These are phyloP conservation scores for Malus sieversii DNA, from an alignment of 306 rosid species.

Conservation along the genomic window DNA sequence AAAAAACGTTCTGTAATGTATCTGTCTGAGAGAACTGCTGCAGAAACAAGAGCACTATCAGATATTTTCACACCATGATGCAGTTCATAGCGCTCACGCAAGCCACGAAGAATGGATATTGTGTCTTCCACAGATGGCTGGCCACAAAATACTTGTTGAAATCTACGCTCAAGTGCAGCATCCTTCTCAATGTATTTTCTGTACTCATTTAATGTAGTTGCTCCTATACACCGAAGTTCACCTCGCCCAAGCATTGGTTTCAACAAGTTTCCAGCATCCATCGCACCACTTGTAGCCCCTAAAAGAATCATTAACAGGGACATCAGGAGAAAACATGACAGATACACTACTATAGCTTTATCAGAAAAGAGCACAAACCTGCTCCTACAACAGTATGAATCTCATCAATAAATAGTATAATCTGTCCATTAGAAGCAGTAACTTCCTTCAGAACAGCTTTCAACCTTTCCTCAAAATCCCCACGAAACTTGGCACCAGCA, in stretches of 20 bases:
- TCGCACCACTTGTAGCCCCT: conserved; percentile 98
- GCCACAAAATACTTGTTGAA: conserved; percentile 86
- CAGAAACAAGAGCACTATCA: conserved; percentile 93
- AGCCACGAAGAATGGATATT: conserved; percentile 92
- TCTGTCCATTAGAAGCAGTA: conserved; percentile 84
- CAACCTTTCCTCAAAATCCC: conserved; percentile 95
- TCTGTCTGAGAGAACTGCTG: conserved; percentile 88
- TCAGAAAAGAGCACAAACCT: conserved; percentile 42
- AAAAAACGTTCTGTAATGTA: conserved; percentile 86
- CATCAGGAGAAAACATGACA: neutral
- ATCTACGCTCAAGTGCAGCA: conserved; percentile 95
- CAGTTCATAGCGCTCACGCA: conserved; percentile 94
- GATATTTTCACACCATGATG: conserved; percentile 99
- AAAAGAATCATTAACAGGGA: conserved; percentile 21
- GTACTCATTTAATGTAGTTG: conserved; percentile 87
- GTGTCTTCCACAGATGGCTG: conserved; percentile 94
- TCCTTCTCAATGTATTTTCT: conserved; percentile 95
- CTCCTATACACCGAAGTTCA: conserved; percentile 95
- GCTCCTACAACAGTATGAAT: conserved; percentile 99
- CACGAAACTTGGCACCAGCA: conserved; percentile 94
- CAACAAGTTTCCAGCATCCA: conserved; percentile 98
- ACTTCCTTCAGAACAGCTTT: conserved; percentile 96
- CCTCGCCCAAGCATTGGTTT: conserved; percentile 99
- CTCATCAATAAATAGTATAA: conserved; percentile 92
- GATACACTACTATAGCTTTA: neutral